phyloP scores from a whole-genome alignment of 805 yeast species.

The Yarrowia bubula region DNA sequence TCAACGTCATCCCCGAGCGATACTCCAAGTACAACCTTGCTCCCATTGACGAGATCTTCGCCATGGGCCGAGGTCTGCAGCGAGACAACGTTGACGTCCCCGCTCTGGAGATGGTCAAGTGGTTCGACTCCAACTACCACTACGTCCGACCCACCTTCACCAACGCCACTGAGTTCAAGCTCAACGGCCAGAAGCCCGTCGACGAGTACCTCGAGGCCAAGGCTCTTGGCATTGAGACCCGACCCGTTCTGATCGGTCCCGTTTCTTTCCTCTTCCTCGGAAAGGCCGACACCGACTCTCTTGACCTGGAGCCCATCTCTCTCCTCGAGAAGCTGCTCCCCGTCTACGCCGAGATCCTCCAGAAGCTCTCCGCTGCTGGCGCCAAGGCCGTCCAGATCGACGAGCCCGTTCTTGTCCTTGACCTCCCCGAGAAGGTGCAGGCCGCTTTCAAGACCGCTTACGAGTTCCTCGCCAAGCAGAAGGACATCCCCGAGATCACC shows the following conservation, averaged over 20 bases:
- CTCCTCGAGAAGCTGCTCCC: constrained; percentile 88
- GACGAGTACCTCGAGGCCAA: constrained; percentile 98
- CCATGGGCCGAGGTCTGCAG: constrained; percentile 99
- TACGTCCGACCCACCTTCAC: constrained; percentile 99
- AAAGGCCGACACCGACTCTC: constrained; percentile 97
- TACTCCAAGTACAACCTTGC: constrained; percentile 88
- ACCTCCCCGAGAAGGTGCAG: constrained; percentile 79
- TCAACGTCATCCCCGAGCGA: constrained; percentile 96
- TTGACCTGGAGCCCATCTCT: constrained; percentile 89
- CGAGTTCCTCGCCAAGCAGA: constrained; percentile 65
- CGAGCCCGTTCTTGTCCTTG: constrained; percentile 95
- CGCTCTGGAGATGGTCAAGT: constrained; percentile 97
- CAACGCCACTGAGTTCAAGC: constrained; percentile 90
- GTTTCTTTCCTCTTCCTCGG: constrained; percentile 92
- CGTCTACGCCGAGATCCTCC: constrained; percentile 83
- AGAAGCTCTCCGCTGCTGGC: constrained; percentile 89
- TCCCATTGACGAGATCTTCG: constrained; percentile 88
- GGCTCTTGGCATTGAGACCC: constrained; percentile 91
- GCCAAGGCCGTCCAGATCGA: constrained; percentile 94
- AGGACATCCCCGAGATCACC: constrained; percentile 72
- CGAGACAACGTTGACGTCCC: constrained; percentile 97
- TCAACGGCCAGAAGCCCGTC: constrained; percentile 94
- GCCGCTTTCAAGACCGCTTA: constrained; percentile 87
- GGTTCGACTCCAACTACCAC: constrained; percentile 99
- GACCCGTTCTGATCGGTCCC: constrained; percentile 97